Percentiles rank a stretch among this genome's conserved stretches.
Evolutionary conservation across 179 eudicot species (phyloP).

Genomic region (Beta lomatogona): DNA sequence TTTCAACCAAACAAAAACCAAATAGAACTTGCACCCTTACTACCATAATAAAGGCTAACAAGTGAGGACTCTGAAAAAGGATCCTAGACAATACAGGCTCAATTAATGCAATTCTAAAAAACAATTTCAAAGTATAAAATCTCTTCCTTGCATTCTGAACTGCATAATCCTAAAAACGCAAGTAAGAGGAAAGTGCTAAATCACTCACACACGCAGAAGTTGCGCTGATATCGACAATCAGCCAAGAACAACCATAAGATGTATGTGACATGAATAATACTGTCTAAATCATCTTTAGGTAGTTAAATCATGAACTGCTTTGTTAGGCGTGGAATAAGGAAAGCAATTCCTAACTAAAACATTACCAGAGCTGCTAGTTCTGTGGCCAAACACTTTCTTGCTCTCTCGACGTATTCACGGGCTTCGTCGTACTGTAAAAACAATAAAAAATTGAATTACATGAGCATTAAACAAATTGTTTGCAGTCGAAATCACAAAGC

Average conservation of each 20-base stretch:
- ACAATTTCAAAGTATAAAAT: not conserved
- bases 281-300: not conserved
- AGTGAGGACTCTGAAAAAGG: not conserved
- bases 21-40: not conserved
- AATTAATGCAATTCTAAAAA: not conserved
- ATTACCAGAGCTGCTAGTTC: constrained; percentile 97
- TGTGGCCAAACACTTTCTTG: constrained; percentile 95
- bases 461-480: constrained; percentile 2
- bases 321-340: not conserved
- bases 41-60: not conserved
- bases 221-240: not conserved
- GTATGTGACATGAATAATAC: not conserved
- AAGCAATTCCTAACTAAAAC: constrained; percentile 9
- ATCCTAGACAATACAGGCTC: not conserved
- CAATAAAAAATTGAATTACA: not conserved
- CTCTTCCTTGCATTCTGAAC: not conserved
- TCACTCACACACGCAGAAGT: not conserved
- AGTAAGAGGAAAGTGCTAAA: not conserved
- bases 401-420: constrained; percentile 91
- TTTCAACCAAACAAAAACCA: not conserved
- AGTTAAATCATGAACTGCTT: not conserved
- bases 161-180: not conserved
- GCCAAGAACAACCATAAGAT: not conserved
- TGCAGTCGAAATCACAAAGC: not conserved
- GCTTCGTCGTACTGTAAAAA: constrained; percentile 89